A percentile compares a stretch with the other conserved stretches of the same genome.
Evolutionary conservation across 768 basidiomycete species (phyloP).

Genomic region (Russula sp.): DNA sequence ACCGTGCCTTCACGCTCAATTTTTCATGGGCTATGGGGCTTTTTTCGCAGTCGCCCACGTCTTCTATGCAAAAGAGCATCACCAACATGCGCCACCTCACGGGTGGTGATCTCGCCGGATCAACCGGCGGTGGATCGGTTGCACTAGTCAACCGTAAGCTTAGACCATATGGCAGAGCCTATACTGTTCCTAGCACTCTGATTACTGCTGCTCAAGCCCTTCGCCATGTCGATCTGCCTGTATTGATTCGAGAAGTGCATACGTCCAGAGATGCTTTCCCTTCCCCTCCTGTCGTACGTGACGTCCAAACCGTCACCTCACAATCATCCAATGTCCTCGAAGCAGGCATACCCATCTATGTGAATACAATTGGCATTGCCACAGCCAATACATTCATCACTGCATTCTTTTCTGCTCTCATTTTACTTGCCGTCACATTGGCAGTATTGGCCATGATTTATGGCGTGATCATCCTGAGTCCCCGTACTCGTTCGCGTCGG

Average conservation of each 20-base stretch:
- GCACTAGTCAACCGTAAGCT: conserved; percentile 74
- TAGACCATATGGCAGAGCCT: conserved; percentile 59
- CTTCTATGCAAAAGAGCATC: conserved; percentile 68
- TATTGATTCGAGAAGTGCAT: neutral
- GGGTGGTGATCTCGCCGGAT: conserved; percentile 64
- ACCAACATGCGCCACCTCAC: conserved; percentile 77
- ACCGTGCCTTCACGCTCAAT: conserved; percentile 74
- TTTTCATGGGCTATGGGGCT: conserved; percentile 87
- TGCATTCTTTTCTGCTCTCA: conserved; percentile 66
- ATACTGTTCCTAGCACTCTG: conserved; percentile 1
- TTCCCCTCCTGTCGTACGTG: conserved; percentile 20
- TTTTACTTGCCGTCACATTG: conserved; percentile 54
- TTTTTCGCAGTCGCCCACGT: conserved; percentile 44
- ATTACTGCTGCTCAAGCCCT: conserved; percentile 17
- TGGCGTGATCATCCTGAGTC: conserved; percentile 27
- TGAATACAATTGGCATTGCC: conserved; percentile 68
- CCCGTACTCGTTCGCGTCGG: conserved; percentile 20
- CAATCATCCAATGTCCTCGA: conserved; percentile 59
- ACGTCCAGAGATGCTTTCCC: neutral
- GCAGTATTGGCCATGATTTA: conserved; percentile 48
- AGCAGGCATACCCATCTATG: conserved; percentile 78
- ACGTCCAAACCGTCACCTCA: conserved; percentile 60
- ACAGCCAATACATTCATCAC: conserved; percentile 89
- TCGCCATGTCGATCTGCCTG: conserved; percentile 22
- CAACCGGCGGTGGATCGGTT: conserved; percentile 51